Conservation (phyloP, 352 stramenopile genomes). For the Globisporangium nodosum region DNA sequence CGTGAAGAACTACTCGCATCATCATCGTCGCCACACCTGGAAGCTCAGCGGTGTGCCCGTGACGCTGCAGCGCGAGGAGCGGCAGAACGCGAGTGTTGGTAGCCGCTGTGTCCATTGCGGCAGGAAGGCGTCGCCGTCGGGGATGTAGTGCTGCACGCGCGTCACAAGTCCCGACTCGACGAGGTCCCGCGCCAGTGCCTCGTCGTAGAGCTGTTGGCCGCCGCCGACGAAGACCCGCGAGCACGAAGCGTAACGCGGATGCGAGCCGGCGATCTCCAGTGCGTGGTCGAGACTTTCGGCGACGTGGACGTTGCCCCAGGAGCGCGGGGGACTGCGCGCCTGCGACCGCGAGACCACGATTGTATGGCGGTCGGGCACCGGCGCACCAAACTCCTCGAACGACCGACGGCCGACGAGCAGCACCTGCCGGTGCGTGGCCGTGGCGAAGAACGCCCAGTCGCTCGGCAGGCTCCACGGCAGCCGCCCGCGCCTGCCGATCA, state of each 20-base stretch:
- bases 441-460: constrained; percentile 73
- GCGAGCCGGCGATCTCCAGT: constrained; percentile 23
- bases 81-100: constrained; percentile 27
- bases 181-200: constrained; percentile 38
- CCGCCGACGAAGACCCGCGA: constrained; percentile 56
- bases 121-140: constrained; percentile 50
- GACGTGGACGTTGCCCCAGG: constrained; percentile 23
- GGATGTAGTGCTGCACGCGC: constrained; percentile 41
- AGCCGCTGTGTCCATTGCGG: constrained; percentile 42
- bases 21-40: constrained; percentile 12
- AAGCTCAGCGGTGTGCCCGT: constrained; percentile 9
- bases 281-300: constrained; percentile 36
- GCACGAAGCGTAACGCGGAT: constrained; percentile 31
- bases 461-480: constrained; percentile 57
- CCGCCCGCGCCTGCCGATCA: constrained; percentile 44
- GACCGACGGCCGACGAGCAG: constrained; percentile 59
- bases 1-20: too few relatives aligned
- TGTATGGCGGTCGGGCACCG: constrained; percentile 43
- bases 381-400: constrained; percentile 42
- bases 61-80: background rate
- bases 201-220: constrained; percentile 50
- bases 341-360: constrained; percentile 46
- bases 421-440: constrained; percentile 42
- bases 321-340: constrained; percentile 3
- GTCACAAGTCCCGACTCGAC: constrained; percentile 58